Evolutionary conservation across 2,329 filamentous ascomycete species (phyloP).

Genomic region (Eutypa lata): DNA sequence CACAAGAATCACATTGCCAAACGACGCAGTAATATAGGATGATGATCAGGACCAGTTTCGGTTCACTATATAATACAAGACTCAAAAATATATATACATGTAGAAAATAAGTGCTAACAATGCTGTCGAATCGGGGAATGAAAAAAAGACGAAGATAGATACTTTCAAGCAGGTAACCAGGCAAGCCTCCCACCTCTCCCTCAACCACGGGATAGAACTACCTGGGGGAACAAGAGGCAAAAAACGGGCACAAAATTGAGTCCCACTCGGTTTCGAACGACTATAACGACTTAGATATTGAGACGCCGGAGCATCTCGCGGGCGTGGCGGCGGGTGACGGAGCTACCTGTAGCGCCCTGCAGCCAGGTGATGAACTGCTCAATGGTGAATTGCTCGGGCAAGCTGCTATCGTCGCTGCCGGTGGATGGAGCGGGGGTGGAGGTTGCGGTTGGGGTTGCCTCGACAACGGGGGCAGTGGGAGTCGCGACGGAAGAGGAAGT

Average conservation of each 20-base stretch:
- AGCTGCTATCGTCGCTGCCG: neutral
- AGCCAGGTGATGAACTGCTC: neutral
- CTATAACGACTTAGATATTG: neutral
- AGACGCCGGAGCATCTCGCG: constrained; percentile 4
- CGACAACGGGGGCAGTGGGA: neutral
- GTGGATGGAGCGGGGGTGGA: neutral
- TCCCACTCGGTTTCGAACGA: neutral
- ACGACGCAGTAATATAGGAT: neutral
- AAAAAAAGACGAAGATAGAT: neutral
- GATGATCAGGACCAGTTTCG: neutral
- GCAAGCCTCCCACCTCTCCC: no score
- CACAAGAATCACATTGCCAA: no score
- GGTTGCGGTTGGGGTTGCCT: neutral
- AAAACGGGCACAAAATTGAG: no score
- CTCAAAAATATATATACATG: neutral
- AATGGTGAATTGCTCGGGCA: neutral
- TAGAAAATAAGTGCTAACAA: neutral
- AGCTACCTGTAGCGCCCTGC: neutral
- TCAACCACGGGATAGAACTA: no score
- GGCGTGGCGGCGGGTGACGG: constrained; percentile 8
- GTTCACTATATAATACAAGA: neutral
- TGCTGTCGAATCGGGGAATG: no score
- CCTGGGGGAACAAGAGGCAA: no score
- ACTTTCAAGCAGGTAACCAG: no score
- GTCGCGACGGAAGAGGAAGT: neutral